Base-by-base conservation (phyloP, 2,329 filamentous ascomycete genomes). In the Cyphellophora europaea region DNA sequence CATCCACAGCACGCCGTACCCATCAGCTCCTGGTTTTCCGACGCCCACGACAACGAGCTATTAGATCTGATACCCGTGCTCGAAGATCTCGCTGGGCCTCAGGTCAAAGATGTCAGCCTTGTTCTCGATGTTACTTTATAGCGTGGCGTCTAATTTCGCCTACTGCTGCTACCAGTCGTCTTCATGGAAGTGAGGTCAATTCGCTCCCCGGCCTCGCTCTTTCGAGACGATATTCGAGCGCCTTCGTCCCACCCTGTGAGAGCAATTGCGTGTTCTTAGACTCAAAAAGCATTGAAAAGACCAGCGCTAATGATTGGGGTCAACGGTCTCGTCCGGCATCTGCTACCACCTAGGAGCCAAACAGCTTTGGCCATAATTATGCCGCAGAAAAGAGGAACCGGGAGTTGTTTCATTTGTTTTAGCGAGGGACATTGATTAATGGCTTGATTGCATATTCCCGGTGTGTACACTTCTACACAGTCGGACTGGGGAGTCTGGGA, bases 11-110 rank as follows among this genome's bases (percentile, higher is more conserved):
- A 98, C 59, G 91, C 91, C 42, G 89, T 98, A 32, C 91, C 91
- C 16, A 98, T 98, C 66, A 95, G 88, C 74, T 96, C 89, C 71
- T 98, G 91, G 91, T 98, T 98, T 67, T 95, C 88, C 48, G 91
- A 98, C 64, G 91, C 91, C 43, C 91, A 98, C 63, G 91, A 98
- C 67, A 98, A 98, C 63, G 91, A 98, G 71, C 73, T 98, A 43
- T 72, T 98, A 53, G 91, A 98, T 59, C 70, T 98, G 52, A 96
- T 98, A 59, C 91, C 91, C 35, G 91, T 98, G 52, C 85, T 98
- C 48, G 91, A 98, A 71, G 91, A 98, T 62, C 72, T 98, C 55
- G 89, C 91, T 43, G 81, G 83, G 49, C 63, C 79, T 41, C 83
- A 89, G 57, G 91, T 98, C 43, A 77, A 82, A 63, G 91, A 98